Evolutionary conservation across 2,329 filamentous ascomycete species (phyloP).

Genomic region (Reticulascus tulasneorum): DNA sequence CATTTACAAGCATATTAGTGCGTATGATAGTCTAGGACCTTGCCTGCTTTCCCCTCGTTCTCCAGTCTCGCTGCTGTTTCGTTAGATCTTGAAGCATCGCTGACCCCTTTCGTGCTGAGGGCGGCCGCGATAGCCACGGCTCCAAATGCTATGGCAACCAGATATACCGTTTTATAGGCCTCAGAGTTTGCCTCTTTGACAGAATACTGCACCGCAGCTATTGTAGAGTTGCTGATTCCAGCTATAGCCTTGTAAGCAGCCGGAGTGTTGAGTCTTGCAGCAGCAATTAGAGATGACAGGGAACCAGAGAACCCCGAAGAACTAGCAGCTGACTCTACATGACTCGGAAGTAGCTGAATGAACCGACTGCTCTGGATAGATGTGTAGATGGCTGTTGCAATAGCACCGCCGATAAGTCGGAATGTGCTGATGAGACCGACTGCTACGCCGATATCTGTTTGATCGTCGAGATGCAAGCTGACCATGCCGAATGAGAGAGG

Average conservation of each 20-base stretch:
- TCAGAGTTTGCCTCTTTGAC: too few relatives aligned
- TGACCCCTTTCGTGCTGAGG: too few relatives aligned
- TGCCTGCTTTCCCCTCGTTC: too few relatives aligned
- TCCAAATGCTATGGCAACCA: too few relatives aligned
- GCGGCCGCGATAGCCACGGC: too few relatives aligned
- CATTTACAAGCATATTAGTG: too few relatives aligned
- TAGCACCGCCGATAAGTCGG: slow-evolving; percentile 28
- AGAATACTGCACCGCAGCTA: too few relatives aligned
- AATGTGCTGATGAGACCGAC: slow-evolving; percentile 28
- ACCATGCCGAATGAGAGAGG: slow-evolving; percentile 28
- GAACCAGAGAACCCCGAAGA: slow-evolving; percentile 14
- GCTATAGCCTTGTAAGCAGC: slow-evolving; percentile 22
- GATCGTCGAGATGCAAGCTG: slow-evolving; percentile 26
- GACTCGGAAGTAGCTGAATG: slow-evolving; percentile 11
- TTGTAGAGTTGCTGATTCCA: slow-evolving; percentile 20
- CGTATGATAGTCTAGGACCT: too few relatives aligned
- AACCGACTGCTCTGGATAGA: slow-evolving; percentile 27
- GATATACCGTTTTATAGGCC: too few relatives aligned
- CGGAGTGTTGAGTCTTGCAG: slow-evolving; percentile 22
- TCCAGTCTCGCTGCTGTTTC: too few relatives aligned
- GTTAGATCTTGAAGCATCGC: too few relatives aligned
- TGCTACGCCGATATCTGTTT: slow-evolving; percentile 29
- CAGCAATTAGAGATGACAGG: slow-evolving; percentile 16
- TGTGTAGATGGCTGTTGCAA: slow-evolving; percentile 32
- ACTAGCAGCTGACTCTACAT: slow-evolving; percentile 13